Evolutionary conservation across 257 asterid genomes (phyloP).

Genomic region (Nicotiana tomentosiformis): DNA sequence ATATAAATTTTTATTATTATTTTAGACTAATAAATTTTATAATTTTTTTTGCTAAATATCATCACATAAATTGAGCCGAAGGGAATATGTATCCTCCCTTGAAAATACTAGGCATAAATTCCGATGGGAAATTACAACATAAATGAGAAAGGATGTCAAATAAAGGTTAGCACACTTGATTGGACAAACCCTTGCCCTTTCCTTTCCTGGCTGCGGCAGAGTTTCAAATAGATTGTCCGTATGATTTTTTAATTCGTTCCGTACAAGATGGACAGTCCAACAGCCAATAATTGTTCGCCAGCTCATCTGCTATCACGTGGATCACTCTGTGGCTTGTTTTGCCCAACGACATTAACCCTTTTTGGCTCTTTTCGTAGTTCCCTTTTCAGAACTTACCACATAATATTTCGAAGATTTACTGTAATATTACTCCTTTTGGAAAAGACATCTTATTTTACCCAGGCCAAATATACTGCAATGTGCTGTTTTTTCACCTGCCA

Average conservation of each 20-base stretch:
- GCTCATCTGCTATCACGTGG: not conserved
- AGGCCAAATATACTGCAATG: no score
- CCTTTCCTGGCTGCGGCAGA: not conserved
- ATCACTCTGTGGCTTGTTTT: not conserved
- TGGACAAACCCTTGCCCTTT: not conserved
- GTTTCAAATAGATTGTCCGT: not conserved
- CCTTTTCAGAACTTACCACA: not conserved
- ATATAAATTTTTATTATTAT: no score
- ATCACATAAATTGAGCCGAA: no score
- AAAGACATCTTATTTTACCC: no score
- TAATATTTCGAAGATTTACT: no score
- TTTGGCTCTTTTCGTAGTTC: not conserved
- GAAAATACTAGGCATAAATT: no score
- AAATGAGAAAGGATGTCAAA: not conserved
- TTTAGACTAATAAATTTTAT: no score
- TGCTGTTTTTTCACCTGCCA: no score
- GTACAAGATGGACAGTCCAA: not conserved
- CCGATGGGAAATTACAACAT: no score
- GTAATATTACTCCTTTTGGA: no score
- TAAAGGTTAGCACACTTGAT: not conserved
- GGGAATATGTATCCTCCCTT: no score
- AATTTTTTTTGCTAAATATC: no score
- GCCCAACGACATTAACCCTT: not conserved
- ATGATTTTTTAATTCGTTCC: not conserved
- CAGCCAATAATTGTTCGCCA: not conserved